phyloP scores from a whole-genome alignment of 2,329 filamentous ascomycete genomes.

The Tolypocladium pustulatum region DNA sequence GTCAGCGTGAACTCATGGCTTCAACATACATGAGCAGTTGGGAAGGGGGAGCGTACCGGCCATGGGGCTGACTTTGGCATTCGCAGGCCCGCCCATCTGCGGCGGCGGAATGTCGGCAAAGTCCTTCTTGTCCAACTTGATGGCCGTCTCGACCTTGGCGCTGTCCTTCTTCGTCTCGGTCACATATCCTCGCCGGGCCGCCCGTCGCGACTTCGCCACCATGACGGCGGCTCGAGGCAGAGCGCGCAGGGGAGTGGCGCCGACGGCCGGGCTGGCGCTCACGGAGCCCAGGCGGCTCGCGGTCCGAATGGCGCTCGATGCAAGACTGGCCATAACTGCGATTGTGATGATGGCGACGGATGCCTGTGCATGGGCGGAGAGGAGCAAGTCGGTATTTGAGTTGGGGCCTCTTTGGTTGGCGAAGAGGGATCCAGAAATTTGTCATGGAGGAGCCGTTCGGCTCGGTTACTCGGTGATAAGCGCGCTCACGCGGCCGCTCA shows the following conservation, averaged over 20 bases:
- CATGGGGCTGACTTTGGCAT: conserved; percentile 67
- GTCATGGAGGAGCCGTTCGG: conserved; percentile 19
- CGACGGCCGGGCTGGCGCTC: not conserved
- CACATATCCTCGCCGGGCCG: conserved; percentile 59
- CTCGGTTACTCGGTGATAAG: conserved; percentile 26
- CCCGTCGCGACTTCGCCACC: conserved; percentile 8
- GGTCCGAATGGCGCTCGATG: conserved; percentile 64
- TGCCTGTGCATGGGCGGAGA: conserved; percentile 6
- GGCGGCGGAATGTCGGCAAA: conserved; percentile 49
- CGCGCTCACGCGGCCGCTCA: conserved; percentile 11
- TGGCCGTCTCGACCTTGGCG: conserved; percentile 78
- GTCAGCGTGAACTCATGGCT: conserved; percentile 1
- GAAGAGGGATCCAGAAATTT: conserved; percentile 17
- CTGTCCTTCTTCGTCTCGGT: conserved; percentile 70
- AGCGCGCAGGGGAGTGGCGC: conserved; percentile 1
- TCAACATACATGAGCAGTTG: not conserved
- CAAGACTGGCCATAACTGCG: conserved; percentile 48
- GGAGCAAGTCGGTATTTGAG: conserved; percentile 9
- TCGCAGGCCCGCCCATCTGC: conserved; percentile 17
- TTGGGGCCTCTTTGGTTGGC: not conserved
- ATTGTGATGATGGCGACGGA: conserved; percentile 11
- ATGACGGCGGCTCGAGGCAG: conserved; percentile 18
- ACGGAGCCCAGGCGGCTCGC: conserved; percentile 48
- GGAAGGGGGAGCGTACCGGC: conserved; percentile 30
- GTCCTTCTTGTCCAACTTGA: conserved; percentile 76